Evolutionary conservation across 1,284 basidiomycete genomes (phyloP).

Genomic region (Marasmius sp.): DNA sequence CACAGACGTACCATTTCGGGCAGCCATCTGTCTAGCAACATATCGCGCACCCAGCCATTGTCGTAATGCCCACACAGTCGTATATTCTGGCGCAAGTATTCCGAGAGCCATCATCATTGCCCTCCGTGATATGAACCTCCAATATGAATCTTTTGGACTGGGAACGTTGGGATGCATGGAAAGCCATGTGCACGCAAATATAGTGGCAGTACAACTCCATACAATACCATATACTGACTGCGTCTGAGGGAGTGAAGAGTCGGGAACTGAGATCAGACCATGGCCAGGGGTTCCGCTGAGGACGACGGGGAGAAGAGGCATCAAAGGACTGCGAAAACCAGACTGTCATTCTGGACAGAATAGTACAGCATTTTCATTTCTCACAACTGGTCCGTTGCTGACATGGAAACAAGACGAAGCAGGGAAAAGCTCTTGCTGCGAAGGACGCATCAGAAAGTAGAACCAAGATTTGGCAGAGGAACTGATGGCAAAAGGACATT

Average conservation of each 20-base stretch:
- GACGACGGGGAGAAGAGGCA: neutral
- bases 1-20: neutral
- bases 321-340: neutral
- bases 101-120: conserved; percentile 16
- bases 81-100: conserved; percentile 22
- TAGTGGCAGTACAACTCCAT: conserved; percentile 25
- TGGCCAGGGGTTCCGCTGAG: neutral
- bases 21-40: neutral
- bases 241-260: neutral
- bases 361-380: no score
- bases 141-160: conserved; percentile 1
- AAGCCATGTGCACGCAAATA: conserved; percentile 29
- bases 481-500: no score
- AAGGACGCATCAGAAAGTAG: no score
- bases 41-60: conserved; percentile 18
- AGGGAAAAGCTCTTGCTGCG: no score
- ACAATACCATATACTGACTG: conserved; percentile 17
- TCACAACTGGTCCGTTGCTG: no score
- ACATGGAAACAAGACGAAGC: no score
- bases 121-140: conserved; percentile 2
- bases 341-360: no score
- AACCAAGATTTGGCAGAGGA: no score
- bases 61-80: conserved; percentile 21
- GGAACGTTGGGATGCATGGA: conserved; percentile 29
- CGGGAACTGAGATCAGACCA: neutral